These are phyloP conservation scores for Volvox africanus DNA, from an alignment of 139 green algal genomes.

Conservation along the genomic window DNA sequence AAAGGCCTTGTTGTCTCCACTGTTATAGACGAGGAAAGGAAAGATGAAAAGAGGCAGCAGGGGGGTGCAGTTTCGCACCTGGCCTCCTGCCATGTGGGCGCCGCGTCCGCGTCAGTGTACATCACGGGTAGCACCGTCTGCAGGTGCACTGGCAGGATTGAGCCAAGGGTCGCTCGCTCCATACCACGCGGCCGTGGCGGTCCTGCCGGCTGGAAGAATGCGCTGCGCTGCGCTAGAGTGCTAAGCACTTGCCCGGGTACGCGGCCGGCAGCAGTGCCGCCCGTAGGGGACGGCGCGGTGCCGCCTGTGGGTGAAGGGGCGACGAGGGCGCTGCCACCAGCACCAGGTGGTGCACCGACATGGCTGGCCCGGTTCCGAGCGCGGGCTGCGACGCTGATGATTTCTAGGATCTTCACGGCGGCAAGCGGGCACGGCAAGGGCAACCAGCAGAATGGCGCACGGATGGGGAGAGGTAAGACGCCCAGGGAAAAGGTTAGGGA, in stretches of 20 bases:
- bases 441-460: no score
- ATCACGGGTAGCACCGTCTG: constrained; percentile 4
- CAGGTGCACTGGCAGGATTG: neutral
- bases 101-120: constrained; percentile 7
- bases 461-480: no score
- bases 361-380: neutral
- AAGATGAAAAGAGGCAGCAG: no score
- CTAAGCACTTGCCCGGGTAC: neutral
- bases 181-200: constrained; percentile 8
- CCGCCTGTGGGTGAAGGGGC: no score
- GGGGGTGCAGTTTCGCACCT: neutral
- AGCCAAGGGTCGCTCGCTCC: constrained; percentile 14
- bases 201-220: neutral
- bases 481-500: no score
- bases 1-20: no score
- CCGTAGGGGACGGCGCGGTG: no score
- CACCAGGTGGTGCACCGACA: neutral
- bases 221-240: neutral
- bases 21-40: no score
- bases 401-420: constrained; percentile 9
- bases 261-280: neutral
- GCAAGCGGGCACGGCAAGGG: neutral
- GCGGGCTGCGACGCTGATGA: neutral
- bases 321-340: no score
- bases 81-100: constrained; percentile 30